phyloP scores from a whole-genome alignment of 2,329 filamentous ascomycete genomes.

The Chrysoporthe austroafricana region DNA sequence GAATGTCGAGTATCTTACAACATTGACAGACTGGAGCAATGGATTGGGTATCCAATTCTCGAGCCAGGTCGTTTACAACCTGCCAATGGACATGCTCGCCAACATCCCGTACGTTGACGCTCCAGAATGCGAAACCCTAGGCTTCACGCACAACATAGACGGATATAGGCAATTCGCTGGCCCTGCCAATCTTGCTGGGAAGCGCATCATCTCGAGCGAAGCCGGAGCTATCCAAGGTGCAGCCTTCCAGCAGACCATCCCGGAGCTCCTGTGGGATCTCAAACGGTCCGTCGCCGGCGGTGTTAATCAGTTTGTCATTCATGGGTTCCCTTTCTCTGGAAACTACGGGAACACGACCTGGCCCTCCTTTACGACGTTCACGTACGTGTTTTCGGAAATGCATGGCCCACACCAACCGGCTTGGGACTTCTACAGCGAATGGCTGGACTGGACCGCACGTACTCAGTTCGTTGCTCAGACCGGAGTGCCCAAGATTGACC shows the following conservation, averaged over 20 bases:
- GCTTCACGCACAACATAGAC: slow-evolving; percentile 43
- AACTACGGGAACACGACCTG: slow-evolving; percentile 52
- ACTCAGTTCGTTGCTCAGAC: slow-evolving; percentile 11
- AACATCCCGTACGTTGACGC: slow-evolving; percentile 43
- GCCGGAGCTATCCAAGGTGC: slow-evolving; percentile 35
- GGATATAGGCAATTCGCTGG: slow-evolving; percentile 45
- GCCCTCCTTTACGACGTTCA: slow-evolving; percentile 51
- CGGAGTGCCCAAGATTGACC: slow-evolving; percentile 4
- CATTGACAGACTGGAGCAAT: slow-evolving; percentile 35
- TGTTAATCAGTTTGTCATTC: slow-evolving; percentile 49
- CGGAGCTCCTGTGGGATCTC: slow-evolving; percentile 39
- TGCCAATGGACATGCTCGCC: slow-evolving; percentile 47
- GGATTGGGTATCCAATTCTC: slow-evolving; percentile 42
- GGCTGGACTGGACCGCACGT: slow-evolving; percentile 11
- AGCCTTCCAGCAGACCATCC: slow-evolving; percentile 35
- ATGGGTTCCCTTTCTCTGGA: slow-evolving; percentile 46
- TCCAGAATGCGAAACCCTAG: slow-evolving; percentile 46
- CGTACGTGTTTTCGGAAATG: slow-evolving; percentile 39
- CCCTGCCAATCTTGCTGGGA: slow-evolving; percentile 43
- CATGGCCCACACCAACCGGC: slow-evolving; percentile 13
- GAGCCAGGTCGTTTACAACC: slow-evolving; percentile 45
- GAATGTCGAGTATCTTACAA: slow-evolving; percentile 31
- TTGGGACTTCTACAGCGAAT: slow-evolving; percentile 13
- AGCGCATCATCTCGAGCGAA: slow-evolving; percentile 45
- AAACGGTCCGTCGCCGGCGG: slow-evolving; percentile 45